Evolutionary conservation across 192 early-diverging fungal species (phyloP).

Genomic region (Chytriomyces confervae): DNA sequence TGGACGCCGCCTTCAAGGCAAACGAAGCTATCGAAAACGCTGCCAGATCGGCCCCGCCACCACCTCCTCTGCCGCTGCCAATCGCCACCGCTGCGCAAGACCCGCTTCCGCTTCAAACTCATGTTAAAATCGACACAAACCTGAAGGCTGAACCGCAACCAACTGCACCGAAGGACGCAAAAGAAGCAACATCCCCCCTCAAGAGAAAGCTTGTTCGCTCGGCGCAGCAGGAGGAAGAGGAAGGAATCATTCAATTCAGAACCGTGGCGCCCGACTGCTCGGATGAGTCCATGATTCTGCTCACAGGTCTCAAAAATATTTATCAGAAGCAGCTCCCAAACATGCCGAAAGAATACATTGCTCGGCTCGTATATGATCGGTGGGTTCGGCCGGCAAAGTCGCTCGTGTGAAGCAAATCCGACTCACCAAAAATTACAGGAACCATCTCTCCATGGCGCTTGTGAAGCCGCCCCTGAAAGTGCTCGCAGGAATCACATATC

Average conservation of each 20-base stretch:
- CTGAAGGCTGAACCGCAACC: too few relatives aligned
- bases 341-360: slow-evolving; percentile 99
- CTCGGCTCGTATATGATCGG: slow-evolving; percentile 91
- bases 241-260: slow-evolving; percentile 52
- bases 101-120: too few relatives aligned
- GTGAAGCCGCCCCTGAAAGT: slow-evolving; percentile 73
- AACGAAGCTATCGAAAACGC: too few relatives aligned
- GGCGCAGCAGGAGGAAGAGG: slow-evolving; percentile 45
- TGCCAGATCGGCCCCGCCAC: too few relatives aligned
- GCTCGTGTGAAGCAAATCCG: slow-evolving; percentile 4
- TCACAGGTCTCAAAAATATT: slow-evolving; percentile 94
- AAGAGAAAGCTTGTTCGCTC: background rate
- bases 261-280: slow-evolving; percentile 83
- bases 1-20: too few relatives aligned
- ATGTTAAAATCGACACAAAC: too few relatives aligned
- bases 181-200: too few relatives aligned
- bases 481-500: slow-evolving; percentile 93
- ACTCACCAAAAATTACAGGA: slow-evolving; percentile 50
- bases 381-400: slow-evolving; percentile 32
- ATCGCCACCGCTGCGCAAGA: too few relatives aligned
- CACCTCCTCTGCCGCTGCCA: too few relatives aligned
- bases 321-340: slow-evolving; percentile 97
- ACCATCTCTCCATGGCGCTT: slow-evolving; percentile 85
- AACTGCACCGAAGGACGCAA: too few relatives aligned
- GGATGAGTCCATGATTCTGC: slow-evolving; percentile 81